Evolutionary conservation across 2,329 filamentous ascomycete genomes (phyloP).

Genomic region (Colletotrichum costaricense): DNA sequence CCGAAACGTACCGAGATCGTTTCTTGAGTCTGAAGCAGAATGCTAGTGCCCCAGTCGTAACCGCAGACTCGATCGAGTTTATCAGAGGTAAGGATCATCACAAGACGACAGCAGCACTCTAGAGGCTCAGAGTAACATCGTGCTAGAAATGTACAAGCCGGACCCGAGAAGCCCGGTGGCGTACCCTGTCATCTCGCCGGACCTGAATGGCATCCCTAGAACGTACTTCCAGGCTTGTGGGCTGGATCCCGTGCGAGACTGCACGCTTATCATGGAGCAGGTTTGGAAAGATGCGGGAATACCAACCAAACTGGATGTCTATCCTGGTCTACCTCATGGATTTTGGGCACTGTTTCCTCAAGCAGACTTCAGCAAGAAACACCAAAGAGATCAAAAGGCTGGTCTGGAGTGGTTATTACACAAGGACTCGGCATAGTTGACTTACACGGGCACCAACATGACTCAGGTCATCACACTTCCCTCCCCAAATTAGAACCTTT

Average conservation of each 20-base stretch:
- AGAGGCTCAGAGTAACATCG: neutral
- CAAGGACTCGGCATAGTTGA: neutral
- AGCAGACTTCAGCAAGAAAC: slow-evolving; percentile 38
- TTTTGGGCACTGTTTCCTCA: slow-evolving; percentile 44
- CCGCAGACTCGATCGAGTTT: slow-evolving; percentile 38
- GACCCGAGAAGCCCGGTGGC: slow-evolving; percentile 40
- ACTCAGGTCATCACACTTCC: neutral
- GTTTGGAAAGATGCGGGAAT: slow-evolving; percentile 43
- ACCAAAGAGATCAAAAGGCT: slow-evolving; percentile 37
- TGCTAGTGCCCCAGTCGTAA: slow-evolving; percentile 39
- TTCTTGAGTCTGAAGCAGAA: slow-evolving; percentile 45
- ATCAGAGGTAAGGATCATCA: slow-evolving; percentile 38
- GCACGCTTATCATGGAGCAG: slow-evolving; percentile 44
- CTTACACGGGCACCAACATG: neutral
- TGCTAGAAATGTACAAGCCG: slow-evolving; percentile 41
- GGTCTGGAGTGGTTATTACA: slow-evolving; percentile 41
- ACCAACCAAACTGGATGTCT: slow-evolving; percentile 42
- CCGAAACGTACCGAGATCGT: slow-evolving; percentile 42
- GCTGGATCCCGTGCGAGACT: slow-evolving; percentile 44
- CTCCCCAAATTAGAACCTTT: neutral
- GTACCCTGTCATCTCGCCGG: slow-evolving; percentile 40
- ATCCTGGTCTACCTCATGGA: slow-evolving; percentile 44
- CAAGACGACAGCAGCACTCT: neutral
- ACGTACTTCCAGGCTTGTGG: slow-evolving; percentile 48
- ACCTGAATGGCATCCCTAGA: slow-evolving; percentile 41